These are phyloP conservation scores for Amanita pallidorosea DNA, from an alignment of 768 basidiomycete genomes.

Conservation along the genomic window DNA sequence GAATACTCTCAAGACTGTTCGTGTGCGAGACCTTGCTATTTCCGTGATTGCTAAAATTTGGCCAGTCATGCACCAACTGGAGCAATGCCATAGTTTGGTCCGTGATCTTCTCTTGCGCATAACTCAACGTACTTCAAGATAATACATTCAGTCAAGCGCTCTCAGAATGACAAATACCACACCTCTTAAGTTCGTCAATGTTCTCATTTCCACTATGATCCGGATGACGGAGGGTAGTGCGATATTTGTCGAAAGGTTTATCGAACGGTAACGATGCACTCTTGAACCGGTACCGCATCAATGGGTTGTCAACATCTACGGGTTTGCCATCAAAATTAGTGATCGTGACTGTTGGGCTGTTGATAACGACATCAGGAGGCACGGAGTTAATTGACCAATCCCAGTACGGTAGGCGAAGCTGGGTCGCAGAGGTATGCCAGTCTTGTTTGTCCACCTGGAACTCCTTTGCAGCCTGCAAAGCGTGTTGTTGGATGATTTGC, in stretches of 20 bases:
- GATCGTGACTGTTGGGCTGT: slow-evolving; percentile 16
- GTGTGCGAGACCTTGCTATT: slow-evolving; percentile 25
- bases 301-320: slow-evolving; percentile 20
- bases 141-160: not conserved
- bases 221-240: slow-evolving; percentile 25
- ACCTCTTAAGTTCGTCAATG: slow-evolving; percentile 19
- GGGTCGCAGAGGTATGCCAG: slow-evolving; percentile 22
- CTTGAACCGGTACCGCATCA: slow-evolving; percentile 24
- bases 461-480: slow-evolving; percentile 27
- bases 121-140: slow-evolving; percentile 12
- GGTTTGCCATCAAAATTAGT: slow-evolving; percentile 16
- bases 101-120: slow-evolving; percentile 15
- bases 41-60: slow-evolving; percentile 36
- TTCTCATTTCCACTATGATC: slow-evolving; percentile 19
- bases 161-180: not conserved
- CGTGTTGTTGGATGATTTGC: slow-evolving; percentile 36
- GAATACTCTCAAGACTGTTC: slow-evolving; percentile 40
- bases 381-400: slow-evolving; percentile 34
- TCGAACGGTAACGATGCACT: slow-evolving; percentile 19
- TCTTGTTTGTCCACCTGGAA: slow-evolving; percentile 21
- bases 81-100: slow-evolving; percentile 27
- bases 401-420: slow-evolving; percentile 36
- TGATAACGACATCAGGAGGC: slow-evolving; percentile 28
- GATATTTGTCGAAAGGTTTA: slow-evolving; percentile 18
- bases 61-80: slow-evolving; percentile 26